Evolutionary conservation across 805 yeast species (phyloP).

Genomic region (Sugiyamaella americana): DNA sequence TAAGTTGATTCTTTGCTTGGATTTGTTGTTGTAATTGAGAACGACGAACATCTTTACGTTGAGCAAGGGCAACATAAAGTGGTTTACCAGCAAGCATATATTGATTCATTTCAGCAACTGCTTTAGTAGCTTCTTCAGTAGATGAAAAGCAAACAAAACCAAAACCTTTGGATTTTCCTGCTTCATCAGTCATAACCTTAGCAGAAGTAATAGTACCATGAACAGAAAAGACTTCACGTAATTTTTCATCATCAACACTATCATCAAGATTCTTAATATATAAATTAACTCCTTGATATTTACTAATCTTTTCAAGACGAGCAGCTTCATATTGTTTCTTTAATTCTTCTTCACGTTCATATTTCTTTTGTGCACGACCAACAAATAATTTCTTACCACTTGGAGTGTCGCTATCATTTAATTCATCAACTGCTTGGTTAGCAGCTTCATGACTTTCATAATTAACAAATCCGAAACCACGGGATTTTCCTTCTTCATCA

Average conservation of each 20-base stretch:
- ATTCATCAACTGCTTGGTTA: slow-evolving; percentile 81
- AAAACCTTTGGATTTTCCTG: slow-evolving; percentile 94
- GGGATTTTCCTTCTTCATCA: slow-evolving; percentile 82
- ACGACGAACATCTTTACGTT: slow-evolving; percentile 96
- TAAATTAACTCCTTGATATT: slow-evolving; percentile 96
- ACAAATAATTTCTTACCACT: slow-evolving; percentile 79
- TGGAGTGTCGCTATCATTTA: slow-evolving; percentile 79
- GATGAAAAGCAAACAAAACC: slow-evolving; percentile 97
- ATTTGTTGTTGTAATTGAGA: slow-evolving; percentile 95
- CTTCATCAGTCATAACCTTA: slow-evolving; percentile 91
- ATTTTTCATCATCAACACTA: slow-evolving; percentile 80
- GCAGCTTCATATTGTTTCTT: slow-evolving; percentile 90
- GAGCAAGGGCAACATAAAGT: slow-evolving; percentile 96
- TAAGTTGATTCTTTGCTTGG: slow-evolving; percentile 96
- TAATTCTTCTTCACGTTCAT: slow-evolving; percentile 94
- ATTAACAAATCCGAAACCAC: slow-evolving; percentile 95
- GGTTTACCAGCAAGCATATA: slow-evolving; percentile 94
- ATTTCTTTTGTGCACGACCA: slow-evolving; percentile 98
- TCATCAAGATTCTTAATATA: slow-evolving; percentile 97
- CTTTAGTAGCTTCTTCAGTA: slow-evolving; percentile 99
- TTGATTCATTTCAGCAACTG: slow-evolving; percentile 97
- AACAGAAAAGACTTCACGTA: slow-evolving; percentile 86
- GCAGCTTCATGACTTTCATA: slow-evolving; percentile 84
- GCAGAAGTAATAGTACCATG: slow-evolving; percentile 94
- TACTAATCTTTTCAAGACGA: slow-evolving; percentile 83